Conservation (phyloP, 768 basidiomycete genomes). For the Panellus pusillus region DNA sequence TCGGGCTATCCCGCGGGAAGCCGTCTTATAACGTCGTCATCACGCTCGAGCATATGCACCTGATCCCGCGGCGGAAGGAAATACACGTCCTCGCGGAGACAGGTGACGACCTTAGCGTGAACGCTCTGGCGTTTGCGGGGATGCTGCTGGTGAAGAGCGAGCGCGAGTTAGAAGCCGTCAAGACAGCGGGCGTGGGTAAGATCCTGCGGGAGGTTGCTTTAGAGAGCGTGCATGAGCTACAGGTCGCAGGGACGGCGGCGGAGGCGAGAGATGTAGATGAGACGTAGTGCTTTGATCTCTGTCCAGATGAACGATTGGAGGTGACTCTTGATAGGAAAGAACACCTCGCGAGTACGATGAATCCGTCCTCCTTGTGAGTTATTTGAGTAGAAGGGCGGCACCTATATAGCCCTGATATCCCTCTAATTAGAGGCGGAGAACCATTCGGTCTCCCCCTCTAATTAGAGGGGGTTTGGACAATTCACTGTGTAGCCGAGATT, state of each 20-base stretch:
- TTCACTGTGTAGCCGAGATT: too few species aligned
- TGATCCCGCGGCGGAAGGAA: conserved; percentile 78
- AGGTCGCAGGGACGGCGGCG: conserved; percentile 49
- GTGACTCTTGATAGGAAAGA: too few species aligned
- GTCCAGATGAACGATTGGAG: background rate
- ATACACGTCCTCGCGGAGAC: conserved; percentile 51
- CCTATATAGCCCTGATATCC: too few species aligned
- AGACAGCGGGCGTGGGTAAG: conserved; percentile 57
- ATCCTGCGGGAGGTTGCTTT: conserved; percentile 67
- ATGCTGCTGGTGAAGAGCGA: conserved; percentile 86
- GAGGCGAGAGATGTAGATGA: conserved; percentile 30
- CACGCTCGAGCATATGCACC: conserved; percentile 79
- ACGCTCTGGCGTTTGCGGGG: conserved; percentile 88
- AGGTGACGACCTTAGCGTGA: conserved; percentile 67
- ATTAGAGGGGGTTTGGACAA: too few species aligned
- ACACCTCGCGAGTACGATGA: too few species aligned
- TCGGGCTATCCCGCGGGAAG: conserved; percentile 55
- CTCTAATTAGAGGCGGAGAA: too few species aligned
- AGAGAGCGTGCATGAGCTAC: conserved; percentile 66
- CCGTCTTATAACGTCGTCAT: conserved; percentile 85
- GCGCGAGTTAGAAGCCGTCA: conserved; percentile 69
- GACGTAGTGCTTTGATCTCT: background rate
- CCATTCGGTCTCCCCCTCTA: too few species aligned
- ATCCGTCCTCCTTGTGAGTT: too few species aligned
- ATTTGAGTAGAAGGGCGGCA: too few species aligned